phyloP scores from a whole-genome alignment of 345 rosid genomes.

The Pseudoturritis turrita region DNA sequence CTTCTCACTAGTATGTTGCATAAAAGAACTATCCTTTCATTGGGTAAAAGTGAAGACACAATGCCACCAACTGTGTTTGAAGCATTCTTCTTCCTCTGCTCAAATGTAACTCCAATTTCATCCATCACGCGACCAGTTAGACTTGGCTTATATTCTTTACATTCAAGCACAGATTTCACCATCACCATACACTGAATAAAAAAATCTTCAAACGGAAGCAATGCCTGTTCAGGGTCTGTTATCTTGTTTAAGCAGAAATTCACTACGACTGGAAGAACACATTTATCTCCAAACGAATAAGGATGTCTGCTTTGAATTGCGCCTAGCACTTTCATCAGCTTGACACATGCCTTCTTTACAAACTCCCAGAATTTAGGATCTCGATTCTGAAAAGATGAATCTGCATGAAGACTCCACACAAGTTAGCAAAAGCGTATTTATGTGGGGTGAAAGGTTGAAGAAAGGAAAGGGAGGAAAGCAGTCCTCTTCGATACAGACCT shows the following conservation, averaged over 20 bases:
- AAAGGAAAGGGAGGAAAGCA: background rate
- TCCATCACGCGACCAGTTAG: constrained; percentile 87
- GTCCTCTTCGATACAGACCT: background rate
- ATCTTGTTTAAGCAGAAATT: constrained; percentile 92
- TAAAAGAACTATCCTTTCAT: constrained; percentile 65
- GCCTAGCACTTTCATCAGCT: constrained; percentile 86
- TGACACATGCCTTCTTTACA: constrained; percentile 75
- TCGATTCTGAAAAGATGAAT: constrained; percentile 67
- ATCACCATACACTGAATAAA: constrained; percentile 95
- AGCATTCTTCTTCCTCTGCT: constrained; percentile 80
- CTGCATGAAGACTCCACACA: constrained; percentile 38
- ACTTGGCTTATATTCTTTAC: constrained; percentile 89
- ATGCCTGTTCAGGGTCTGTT: constrained; percentile 57
- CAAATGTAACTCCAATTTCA: constrained; percentile 65
- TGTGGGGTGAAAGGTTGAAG: constrained; percentile 3
- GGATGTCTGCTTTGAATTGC: constrained; percentile 90
- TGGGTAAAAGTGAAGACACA: constrained; percentile 75
- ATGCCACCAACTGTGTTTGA: constrained; percentile 63
- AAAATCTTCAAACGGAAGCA: constrained; percentile 67
- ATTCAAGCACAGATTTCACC: constrained; percentile 84
- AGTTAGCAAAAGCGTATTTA: background rate
- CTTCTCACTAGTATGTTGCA: constrained; percentile 92
- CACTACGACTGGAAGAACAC: constrained; percentile 74
- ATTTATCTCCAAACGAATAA: constrained; percentile 86
- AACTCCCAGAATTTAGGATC: constrained; percentile 70